Conservation (phyloP, 495 filamentous ascomycete species). For the Talaromyces proteolyticus region DNA sequence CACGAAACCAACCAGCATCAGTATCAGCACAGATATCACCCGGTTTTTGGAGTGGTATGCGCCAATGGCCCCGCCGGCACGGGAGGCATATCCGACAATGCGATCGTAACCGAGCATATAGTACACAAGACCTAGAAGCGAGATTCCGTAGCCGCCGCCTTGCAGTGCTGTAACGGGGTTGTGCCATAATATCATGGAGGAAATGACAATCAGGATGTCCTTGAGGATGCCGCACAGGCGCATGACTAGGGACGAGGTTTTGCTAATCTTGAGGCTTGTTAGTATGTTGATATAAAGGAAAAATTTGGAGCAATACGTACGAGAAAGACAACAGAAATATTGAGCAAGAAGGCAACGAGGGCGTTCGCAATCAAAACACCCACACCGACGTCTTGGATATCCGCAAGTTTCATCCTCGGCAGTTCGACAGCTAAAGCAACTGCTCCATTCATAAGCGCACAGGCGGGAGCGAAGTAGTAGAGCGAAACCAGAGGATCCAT, state of each 20-base stretch:
- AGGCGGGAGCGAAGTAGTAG: constrained; percentile 81
- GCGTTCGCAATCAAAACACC: constrained; percentile 60
- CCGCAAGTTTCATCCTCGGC: constrained; percentile 41
- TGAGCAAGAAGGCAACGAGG: constrained; percentile 67
- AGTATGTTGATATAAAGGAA: constrained; percentile 3
- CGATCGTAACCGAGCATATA: constrained; percentile 52
- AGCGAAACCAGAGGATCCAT: constrained; percentile 83
- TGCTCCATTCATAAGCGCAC: constrained; percentile 67
- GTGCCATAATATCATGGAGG: constrained; percentile 60
- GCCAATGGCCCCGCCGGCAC: constrained; percentile 49
- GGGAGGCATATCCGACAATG: not conserved
- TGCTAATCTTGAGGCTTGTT: constrained; percentile 52
- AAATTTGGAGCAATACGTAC: constrained; percentile 34
- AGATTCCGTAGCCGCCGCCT: constrained; percentile 59
- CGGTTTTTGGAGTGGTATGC: constrained; percentile 71
- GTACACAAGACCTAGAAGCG: constrained; percentile 57
- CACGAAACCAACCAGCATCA: not conserved
- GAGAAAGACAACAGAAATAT: constrained; percentile 70
- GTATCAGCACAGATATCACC: not conserved
- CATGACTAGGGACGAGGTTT: constrained; percentile 70
- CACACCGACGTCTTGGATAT: constrained; percentile 51
- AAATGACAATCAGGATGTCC: constrained; percentile 64
- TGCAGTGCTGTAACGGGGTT: constrained; percentile 55
- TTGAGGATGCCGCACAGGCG: constrained; percentile 73
- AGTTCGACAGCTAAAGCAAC: constrained; percentile 58